Evolutionary conservation across 2,329 filamentous ascomycete species (phyloP), one percentile per base, ranked within the genome.

Genomic region (Talaromyces amestolkiae): DNA sequence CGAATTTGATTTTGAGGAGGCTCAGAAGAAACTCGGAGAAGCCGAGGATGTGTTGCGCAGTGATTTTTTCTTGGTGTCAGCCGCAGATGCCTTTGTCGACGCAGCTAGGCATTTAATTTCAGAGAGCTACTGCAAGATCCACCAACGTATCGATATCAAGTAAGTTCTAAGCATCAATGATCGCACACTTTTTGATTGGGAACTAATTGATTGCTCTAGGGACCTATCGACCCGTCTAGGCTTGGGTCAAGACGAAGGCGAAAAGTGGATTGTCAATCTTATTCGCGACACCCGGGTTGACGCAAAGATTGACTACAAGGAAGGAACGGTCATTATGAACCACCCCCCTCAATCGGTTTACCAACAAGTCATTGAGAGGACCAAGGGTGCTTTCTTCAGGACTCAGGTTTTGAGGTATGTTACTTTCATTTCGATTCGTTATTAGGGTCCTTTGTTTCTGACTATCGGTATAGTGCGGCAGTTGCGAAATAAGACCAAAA

Each of bases 211-310:
- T n/a, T 53, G 31, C 19, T 66, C 1, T 68, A 89, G 87, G 80
- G 95, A 98, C 74, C 87, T 99, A 66, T 97, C 93, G 70, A 90
- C 89, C 69, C 91, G 95, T 78, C 88, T 99, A 67, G 95, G 94
- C 70, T 86, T 99, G 70, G 92, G 91, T 77, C 89, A 93, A 74
- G 92, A 96, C 76, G 95, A 98, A 76, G 95, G 95, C 74, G 95
- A 99, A 88, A 99, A 99, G 85, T 99, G 95, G 95, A 99, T 99
- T 75, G 95, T 99, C 73, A 99, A 99, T 84, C 86, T 99, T 70
- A 99, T 99, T 81, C 90, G 95, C 69, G 95, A 99, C 82, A 99
- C 95, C 27, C 88, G 93, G 69, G 91, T 99, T 69, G 95, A 99
- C 77, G 95, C 95, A 75, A 99, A 99, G 88, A 98, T 98, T 77